These are phyloP conservation scores for Pseudogymnoascus sp. DNA, from an alignment of 2,329 filamentous ascomycete species.

Conservation along the genomic window DNA sequence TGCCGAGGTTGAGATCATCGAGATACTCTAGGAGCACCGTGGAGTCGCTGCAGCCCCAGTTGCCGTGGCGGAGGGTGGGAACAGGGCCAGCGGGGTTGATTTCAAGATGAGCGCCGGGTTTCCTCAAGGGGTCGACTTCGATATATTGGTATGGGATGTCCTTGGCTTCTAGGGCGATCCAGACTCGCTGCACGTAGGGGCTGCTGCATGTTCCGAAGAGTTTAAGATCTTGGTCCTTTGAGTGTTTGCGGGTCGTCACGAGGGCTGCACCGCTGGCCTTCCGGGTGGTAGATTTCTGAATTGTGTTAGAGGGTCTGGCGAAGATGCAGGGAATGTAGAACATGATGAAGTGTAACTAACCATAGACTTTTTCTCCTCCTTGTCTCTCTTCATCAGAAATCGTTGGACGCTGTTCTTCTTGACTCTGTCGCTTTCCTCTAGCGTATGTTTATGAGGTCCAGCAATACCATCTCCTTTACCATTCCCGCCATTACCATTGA, in stretches of 20 bases:
- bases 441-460: slow-evolving; percentile 64
- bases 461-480: slow-evolving; percentile 60
- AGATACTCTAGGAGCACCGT: slow-evolving; percentile 80
- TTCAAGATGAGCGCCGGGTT: slow-evolving; percentile 60
- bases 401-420: slow-evolving; percentile 74
- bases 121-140: slow-evolving; percentile 65
- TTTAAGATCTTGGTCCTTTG: slow-evolving; percentile 62
- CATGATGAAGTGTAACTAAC: slow-evolving; percentile 32
- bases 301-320: slow-evolving; percentile 17
- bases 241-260: slow-evolving; percentile 59
- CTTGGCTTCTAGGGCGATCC: slow-evolving; percentile 80
- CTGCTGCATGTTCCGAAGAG: slow-evolving; percentile 65
- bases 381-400: slow-evolving; percentile 53
- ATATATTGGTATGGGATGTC: slow-evolving; percentile 74
- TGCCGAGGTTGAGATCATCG: slow-evolving; percentile 59
- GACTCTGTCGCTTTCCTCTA: slow-evolving; percentile 67
- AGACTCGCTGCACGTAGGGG: slow-evolving; percentile 79
- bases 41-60: slow-evolving; percentile 78
- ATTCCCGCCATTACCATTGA: slow-evolving; percentile 68
- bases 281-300: slow-evolving; percentile 60
- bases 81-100: slow-evolving; percentile 69
- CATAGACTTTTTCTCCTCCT: slow-evolving; percentile 52
- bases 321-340: slow-evolving; percentile 10
- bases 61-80: slow-evolving; percentile 66
- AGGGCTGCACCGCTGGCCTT: slow-evolving; percentile 64